phyloP scores from a whole-genome alignment of 2,329 filamentous ascomycete genomes.

The Talaromyces sp. region DNA sequence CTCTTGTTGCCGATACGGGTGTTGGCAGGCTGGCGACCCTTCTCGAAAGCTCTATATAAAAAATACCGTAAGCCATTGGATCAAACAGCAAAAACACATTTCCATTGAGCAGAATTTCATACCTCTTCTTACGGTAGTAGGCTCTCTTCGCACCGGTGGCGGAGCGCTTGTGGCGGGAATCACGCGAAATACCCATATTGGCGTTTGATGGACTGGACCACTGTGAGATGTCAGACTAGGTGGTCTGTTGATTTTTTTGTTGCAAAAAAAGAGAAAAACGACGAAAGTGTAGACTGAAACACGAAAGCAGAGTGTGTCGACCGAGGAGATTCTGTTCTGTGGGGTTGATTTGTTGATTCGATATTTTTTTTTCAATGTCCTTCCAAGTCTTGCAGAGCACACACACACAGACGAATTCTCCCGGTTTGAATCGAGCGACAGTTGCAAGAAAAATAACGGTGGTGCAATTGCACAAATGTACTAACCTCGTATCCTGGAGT shows the following conservation, averaged over 20 bases:
- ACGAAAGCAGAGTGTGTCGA: conserved; percentile 2
- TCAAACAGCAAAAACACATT: too few species aligned
- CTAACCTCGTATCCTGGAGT: conserved; percentile 42
- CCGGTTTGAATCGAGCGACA: neutral
- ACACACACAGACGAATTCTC: neutral
- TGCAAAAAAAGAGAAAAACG: neutral
- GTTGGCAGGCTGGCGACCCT: conserved; percentile 98
- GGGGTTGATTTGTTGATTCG: neutral
- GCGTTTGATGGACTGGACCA: conserved; percentile 58
- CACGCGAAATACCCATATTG: conserved; percentile 99
- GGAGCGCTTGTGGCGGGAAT: conserved; percentile 99
- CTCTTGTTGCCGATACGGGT: conserved; percentile 98
- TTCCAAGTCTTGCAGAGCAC: neutral
- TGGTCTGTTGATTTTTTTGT: neutral
- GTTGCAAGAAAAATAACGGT: conserved; percentile 12
- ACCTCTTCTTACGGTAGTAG: conserved; percentile 69
- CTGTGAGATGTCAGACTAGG: conserved; percentile 14
- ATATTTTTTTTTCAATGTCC: neutral
- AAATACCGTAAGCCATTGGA: neutral
- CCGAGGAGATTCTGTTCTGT: conserved; percentile 3
- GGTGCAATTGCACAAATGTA: conserved; percentile 14
- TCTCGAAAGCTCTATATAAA: conserved; percentile 97
- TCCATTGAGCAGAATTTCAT: conserved; percentile 22
- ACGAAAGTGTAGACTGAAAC: neutral
- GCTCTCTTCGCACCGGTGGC: conserved; percentile 97